Evolutionary conservation across 2,329 filamentous ascomycete genomes (phyloP).

Genomic region (Trichoderma oligosporum): DNA sequence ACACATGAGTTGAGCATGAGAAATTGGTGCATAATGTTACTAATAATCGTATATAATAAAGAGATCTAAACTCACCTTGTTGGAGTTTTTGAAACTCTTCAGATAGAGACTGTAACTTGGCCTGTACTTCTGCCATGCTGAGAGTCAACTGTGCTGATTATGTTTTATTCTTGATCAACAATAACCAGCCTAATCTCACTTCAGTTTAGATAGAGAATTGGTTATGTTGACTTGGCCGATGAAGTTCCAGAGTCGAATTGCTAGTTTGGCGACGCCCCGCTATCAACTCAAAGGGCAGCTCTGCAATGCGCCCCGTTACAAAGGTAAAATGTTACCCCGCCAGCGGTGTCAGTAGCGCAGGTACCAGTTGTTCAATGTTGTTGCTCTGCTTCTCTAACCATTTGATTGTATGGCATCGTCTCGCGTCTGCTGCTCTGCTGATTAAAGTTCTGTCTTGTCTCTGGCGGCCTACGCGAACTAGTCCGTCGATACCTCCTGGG

Average conservation of each 20-base stretch:
- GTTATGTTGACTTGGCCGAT: not conserved
- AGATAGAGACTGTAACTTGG: conserved; percentile 73
- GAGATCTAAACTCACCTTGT: conserved; percentile 57
- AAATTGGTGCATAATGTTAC: not conserved
- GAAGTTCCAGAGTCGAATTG: conserved; percentile 1
- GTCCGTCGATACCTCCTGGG: not conserved
- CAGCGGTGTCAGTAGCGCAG: conserved; percentile 16
- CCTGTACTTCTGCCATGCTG: conserved; percentile 68
- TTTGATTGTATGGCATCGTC: not conserved
- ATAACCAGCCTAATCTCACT: not conserved
- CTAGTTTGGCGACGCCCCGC: conserved; percentile 19
- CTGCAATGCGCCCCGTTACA: conserved; percentile 18
- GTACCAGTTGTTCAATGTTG: conserved; percentile 11
- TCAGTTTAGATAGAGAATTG: not conserved
- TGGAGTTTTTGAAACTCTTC: conserved; percentile 87
- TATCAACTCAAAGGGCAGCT: conserved; percentile 13
- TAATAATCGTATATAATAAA: not conserved
- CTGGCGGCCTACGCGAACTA: not conserved
- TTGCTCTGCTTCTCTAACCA: not conserved
- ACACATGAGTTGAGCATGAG: conserved; percentile 15
- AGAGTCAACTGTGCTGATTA: not conserved
- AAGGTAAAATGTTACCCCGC: conserved; percentile 20
- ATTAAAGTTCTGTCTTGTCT: not conserved
- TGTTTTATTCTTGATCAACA: not conserved
- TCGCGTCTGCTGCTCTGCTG: conserved; percentile 7